Conservation (phyloP, 2,329 filamentous ascomycete species). For the Coleophoma cylindrospora region DNA sequence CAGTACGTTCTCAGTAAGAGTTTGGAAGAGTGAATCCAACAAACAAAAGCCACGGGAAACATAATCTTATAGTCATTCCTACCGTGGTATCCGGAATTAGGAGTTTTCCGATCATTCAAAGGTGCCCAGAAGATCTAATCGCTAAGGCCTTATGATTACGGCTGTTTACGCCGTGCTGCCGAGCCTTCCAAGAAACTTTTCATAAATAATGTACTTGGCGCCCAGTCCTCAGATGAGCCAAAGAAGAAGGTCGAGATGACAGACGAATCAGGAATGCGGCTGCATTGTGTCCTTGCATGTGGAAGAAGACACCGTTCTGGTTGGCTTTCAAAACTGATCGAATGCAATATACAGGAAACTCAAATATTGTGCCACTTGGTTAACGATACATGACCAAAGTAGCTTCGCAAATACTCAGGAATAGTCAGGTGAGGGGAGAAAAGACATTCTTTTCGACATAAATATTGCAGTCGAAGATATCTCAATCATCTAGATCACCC, state of each 20-base stretch:
- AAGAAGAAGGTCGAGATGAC: constrained; percentile 11
- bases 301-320: too few species aligned
- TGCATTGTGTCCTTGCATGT: too few species aligned
- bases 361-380: too few species aligned
- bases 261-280: neutral
- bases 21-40: neutral
- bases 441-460: too few species aligned
- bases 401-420: too few species aligned
- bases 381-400: too few species aligned
- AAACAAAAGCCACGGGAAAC: neutral
- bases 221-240: neutral
- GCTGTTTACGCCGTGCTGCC: neutral
- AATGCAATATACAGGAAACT: too few species aligned
- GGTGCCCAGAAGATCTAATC: neutral
- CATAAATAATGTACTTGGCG: neutral
- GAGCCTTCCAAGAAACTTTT: neutral
- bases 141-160: neutral
- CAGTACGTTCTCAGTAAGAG: neutral
- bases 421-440: too few species aligned
- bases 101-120: neutral
- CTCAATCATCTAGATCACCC: too few species aligned
- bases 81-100: neutral
- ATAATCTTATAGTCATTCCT: neutral
- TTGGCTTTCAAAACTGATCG: too few species aligned
- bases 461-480: too few species aligned